Percentiles rank a stretch among this genome's conserved stretches.
These are phyloP conservation scores for Moesziomyces sp. DNA, from an alignment of 1,284 basidiomycete genomes.

Conservation along the genomic window DNA sequence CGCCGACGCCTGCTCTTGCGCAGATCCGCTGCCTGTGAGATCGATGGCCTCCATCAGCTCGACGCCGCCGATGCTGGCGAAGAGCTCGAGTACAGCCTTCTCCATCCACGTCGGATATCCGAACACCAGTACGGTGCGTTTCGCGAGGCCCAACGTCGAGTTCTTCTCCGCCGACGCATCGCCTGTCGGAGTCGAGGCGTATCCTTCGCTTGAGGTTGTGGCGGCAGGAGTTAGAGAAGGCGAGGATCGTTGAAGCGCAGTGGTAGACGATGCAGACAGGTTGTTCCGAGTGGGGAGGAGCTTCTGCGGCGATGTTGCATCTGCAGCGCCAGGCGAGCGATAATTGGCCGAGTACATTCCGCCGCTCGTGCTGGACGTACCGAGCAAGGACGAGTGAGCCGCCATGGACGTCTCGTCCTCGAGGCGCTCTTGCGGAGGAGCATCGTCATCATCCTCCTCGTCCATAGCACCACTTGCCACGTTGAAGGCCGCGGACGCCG, in stretches of 20 bases:
- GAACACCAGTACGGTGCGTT: slow-evolving; percentile 54
- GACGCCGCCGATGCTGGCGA: slow-evolving; percentile 48
- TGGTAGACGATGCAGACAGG: slow-evolving; percentile 12
- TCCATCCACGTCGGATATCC: slow-evolving; percentile 54
- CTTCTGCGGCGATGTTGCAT: slow-evolving; percentile 10
- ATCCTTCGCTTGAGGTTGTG: slow-evolving; percentile 1
- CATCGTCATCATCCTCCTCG: slow-evolving; percentile 49
- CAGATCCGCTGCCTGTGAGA: slow-evolving; percentile 39
- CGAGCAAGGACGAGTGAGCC: slow-evolving; percentile 18
- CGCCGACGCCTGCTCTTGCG: slow-evolving; percentile 29
- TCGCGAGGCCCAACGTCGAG: slow-evolving; percentile 28
- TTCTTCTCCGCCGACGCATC: slow-evolving; percentile 13
- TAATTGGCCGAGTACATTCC: slow-evolving; percentile 8
- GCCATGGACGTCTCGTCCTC: slow-evolving; percentile 39
- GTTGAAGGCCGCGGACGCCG: slow-evolving; percentile 25
- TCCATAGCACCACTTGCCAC: slow-evolving; percentile 28
- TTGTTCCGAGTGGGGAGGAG: slow-evolving; percentile 16
- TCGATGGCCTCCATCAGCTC: slow-evolving; percentile 52
- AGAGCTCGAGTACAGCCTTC: slow-evolving; percentile 50
- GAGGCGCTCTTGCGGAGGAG: slow-evolving; percentile 45
- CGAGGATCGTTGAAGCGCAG: slow-evolving; percentile 13
- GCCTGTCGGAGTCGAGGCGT: slow-evolving; percentile 1
- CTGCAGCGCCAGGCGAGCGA: slow-evolving; percentile 6
- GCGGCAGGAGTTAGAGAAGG: slow-evolving; percentile 16
- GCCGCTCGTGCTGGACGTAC: slow-evolving; percentile 7